Base-by-base conservation (phyloP, 371 early-diverging fungal species). In the Funneliformis caledonium region DNA sequence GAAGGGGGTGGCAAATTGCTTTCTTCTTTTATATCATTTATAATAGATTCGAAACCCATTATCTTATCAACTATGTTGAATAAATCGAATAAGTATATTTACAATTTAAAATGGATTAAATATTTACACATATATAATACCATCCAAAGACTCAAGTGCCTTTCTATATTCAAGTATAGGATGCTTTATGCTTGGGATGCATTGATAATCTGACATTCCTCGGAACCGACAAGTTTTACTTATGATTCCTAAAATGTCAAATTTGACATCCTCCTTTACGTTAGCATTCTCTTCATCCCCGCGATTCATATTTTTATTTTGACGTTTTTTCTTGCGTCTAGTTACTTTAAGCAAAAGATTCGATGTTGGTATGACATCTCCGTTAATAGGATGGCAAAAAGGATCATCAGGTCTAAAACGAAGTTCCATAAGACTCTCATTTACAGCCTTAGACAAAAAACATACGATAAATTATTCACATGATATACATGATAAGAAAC, bases 301-400 rank as follows among this genome's bases (percentile, higher is more conserved):
- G 19, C n/a, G 22, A 42, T 56, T 19, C 19, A 9, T 26, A 45
- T 16, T 33, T 11, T 81, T 74, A 37, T 83, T 84, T 37, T 81
- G 48, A 9, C 19, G 74, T 74, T 83, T 86, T 67, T 85, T 87
- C 4, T 84, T 82, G 2, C 87, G 87, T 7, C 87, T 80, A n/a
- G 92, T 91, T 10, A 93, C 89, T 81, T 91, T 92, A 8, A 91
- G 84, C 8, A 93, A 72, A 50, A 93, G 70, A 68, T 91, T 89
- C 5, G 87, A 64, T 3, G 90, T 86, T 14, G 82, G 77, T 33
- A 89, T 69, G 31, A 90, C 80, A 26, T 91, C 88, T 33, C 92
- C 92, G 33, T 84, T 78, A 37, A 93, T 87, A 10, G 93, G 89
- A 82, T 92, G 93, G 1, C 87, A 87, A 83, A 93, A 94, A 0